phyloP scores from a whole-genome alignment of 805 yeast species.

The Barnettozyma siamensis region DNA sequence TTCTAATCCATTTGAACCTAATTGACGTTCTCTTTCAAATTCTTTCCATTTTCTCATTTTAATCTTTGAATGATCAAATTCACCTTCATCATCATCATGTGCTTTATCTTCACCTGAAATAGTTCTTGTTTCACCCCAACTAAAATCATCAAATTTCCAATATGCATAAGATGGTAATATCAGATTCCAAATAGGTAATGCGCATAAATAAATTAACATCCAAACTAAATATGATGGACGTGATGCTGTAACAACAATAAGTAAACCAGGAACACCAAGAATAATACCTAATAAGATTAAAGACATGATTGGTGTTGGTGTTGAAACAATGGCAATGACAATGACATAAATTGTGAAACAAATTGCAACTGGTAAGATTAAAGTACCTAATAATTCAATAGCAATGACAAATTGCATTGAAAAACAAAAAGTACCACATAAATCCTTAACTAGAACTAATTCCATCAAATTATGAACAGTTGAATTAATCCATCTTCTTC shows the following conservation, averaged over 20 bases:
- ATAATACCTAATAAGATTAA: slow-evolving; percentile 70
- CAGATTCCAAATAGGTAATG: slow-evolving; percentile 93
- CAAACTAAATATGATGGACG: slow-evolving; percentile 67
- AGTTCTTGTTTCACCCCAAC: slow-evolving; percentile 95
- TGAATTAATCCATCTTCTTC: slow-evolving; percentile 96
- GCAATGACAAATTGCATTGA: slow-evolving; percentile 90
- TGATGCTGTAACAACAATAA: slow-evolving; percentile 78
- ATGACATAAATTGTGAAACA: slow-evolving; percentile 77
- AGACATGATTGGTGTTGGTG: slow-evolving; percentile 74
- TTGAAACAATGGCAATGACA: slow-evolving; percentile 59
- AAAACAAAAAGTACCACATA: slow-evolving; percentile 92
- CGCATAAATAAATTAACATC: slow-evolving; percentile 70
- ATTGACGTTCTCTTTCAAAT: slow-evolving; percentile 59
- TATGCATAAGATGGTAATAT: slow-evolving; percentile 79
- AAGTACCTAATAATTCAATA: slow-evolving; percentile 80
- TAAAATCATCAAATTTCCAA: slow-evolving; percentile 94
- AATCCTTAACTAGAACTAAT: slow-evolving; percentile 72
- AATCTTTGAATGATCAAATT: slow-evolving; percentile 86
- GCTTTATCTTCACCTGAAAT: slow-evolving; percentile 63
- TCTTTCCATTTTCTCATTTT: slow-evolving; percentile 94
- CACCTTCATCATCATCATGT: slow-evolving; percentile 70
- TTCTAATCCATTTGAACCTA: slow-evolving; percentile 11
- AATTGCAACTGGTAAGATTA: slow-evolving; percentile 86
- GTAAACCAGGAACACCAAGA: slow-evolving; percentile 78
- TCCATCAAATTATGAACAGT: slow-evolving; percentile 92